Percentiles rank a stretch among this genome's conserved stretches.
Evolutionary conservation across 805 yeast genomes (phyloP).

Genomic region (Kazachstania bromeliacearum): DNA sequence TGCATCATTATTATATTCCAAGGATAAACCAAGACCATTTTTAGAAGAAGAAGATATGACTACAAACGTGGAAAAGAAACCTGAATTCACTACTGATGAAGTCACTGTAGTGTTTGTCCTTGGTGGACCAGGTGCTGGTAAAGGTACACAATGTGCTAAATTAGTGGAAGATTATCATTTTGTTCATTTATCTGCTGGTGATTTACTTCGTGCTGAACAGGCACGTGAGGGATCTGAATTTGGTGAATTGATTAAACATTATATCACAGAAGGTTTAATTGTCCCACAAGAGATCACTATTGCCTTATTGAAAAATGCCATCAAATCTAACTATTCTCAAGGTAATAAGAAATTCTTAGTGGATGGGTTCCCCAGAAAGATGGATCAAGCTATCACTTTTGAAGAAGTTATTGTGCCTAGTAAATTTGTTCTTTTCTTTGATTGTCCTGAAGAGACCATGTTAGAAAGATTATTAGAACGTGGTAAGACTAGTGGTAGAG

Average conservation of each 20-base stretch:
- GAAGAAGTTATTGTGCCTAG: constrained; percentile 70
- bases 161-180: constrained; percentile 73
- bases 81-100: constrained; percentile 52
- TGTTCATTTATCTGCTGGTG: constrained; percentile 93
- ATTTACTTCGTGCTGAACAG: constrained; percentile 87
- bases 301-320: constrained; percentile 73
- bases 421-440: constrained; percentile 63
- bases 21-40: constrained; percentile 36
- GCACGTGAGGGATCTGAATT: constrained; percentile 67
- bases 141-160: constrained; percentile 91
- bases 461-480: constrained; percentile 74
- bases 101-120: constrained; percentile 80
- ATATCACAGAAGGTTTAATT: constrained; percentile 78
- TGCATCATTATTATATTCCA: constrained; percentile 35
- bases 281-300: constrained; percentile 91
- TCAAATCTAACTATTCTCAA: constrained; percentile 40
- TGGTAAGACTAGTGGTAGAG: constrained; percentile 90
- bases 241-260: constrained; percentile 77
- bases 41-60: constrained; percentile 28
- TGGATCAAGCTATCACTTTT: constrained; percentile 96
- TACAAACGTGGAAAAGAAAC: constrained; percentile 10
- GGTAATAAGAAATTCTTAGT: constrained; percentile 55
- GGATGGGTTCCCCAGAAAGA: constrained; percentile 96
- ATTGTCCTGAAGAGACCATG: constrained; percentile 80
- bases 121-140: constrained; percentile 98